Evolutionary conservation across 2,329 filamentous ascomycete species (phyloP), one percentile per base, ranked within the genome.

Genomic region (Cladorrhinum sp.): DNA sequence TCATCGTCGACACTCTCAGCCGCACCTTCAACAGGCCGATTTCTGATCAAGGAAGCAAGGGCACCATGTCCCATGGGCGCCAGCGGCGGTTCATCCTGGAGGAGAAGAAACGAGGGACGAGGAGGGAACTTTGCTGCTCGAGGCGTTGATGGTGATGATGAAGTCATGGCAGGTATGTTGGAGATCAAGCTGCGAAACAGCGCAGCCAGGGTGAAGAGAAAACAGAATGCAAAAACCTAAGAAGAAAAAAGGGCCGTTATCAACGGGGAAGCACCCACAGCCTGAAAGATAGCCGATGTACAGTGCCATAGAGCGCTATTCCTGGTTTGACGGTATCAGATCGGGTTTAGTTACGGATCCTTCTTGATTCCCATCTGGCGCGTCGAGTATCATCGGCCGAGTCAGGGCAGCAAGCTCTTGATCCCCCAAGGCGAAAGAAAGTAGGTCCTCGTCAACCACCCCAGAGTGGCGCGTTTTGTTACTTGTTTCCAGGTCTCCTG

Each of bases 61-160:
- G 74, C 68, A 55, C 73, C 69, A 46, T 71, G 70, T 62, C 72
- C 67, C 62, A 68, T 69, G 49, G 73, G 66, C 28, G 80, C 77
- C 50, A 92, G 74, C 5, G 87, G 76, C 39, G 91, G 77, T 68
- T 76, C 74, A 28, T 73, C 71, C 46, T 76, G 71, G 46, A 72
- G 66, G 49, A 73, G 60, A 46, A 75, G 68, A 55, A 73, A 71
- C 5, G 70, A 68, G 16, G 64, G 62, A 7, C 56, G 62, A 59
- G 55, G 64, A 60, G 55, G 64, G 4, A 64, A 51, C 36, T 58
- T 36, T 21, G 18, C n/a, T 21, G 18, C n/a, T 53, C 50, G 64
- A 36, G 57, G 64, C 48, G 58, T 62, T 53, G 53, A 61, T 30
- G 67, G 66, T 21, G n/a, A n/a, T 28, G 4, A 28, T 28, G 70